Evolutionary conservation across 768 basidiomycete genomes (phyloP), one percentile per base, ranked within the genome.

Genomic region (Austroboletus festivus): DNA sequence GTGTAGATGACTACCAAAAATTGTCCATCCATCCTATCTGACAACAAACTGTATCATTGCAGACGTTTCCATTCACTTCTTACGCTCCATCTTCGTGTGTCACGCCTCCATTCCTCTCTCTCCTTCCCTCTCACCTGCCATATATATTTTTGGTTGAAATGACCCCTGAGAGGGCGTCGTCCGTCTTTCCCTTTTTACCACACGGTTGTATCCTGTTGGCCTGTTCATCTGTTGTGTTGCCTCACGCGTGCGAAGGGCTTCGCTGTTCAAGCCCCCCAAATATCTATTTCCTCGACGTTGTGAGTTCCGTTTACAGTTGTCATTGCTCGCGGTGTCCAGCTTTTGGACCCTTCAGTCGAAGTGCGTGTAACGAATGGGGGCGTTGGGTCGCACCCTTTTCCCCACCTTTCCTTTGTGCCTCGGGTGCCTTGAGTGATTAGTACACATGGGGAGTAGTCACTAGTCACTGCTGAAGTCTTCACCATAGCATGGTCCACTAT

Each of bases 161-260:
- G 51, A 51, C 47, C 34, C 42, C 45, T 30, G 43, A 45, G 28
- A 39, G 28, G 12, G 46, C 57, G 48, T 22, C 28, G 38, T 47
- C 46, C 44, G 38, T 47, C 42, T 39, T 39, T 26, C 40, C 44
- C 51, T 6, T 28, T 6, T 28, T 12, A 64, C 46, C 44, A 53
- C 54, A 57, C 30, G 28, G 52, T 39, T 60, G 58, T 61, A 59
- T 62, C 58, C n/a, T 48, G 55, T 63, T 61, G 47, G n/a, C n/a
- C n/a, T n/a, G n/a, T n/a, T n/a, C n/a, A n/a, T n/a, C n/a, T n/a
- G n/a, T n/a, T n/a, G n/a, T 56, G 46, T 51, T 55, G 38, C 49
- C 24, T 53, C 61, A n/a, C 48, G 73, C 74, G 74, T 48, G 73
- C 74, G 75, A 76, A 76, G 74, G 74, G 75, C 74, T 75, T 76